These are phyloP conservation scores for Parastagonospora nodorum DNA, from an alignment of 2,329 filamentous ascomycete genomes.

Conservation along the genomic window DNA sequence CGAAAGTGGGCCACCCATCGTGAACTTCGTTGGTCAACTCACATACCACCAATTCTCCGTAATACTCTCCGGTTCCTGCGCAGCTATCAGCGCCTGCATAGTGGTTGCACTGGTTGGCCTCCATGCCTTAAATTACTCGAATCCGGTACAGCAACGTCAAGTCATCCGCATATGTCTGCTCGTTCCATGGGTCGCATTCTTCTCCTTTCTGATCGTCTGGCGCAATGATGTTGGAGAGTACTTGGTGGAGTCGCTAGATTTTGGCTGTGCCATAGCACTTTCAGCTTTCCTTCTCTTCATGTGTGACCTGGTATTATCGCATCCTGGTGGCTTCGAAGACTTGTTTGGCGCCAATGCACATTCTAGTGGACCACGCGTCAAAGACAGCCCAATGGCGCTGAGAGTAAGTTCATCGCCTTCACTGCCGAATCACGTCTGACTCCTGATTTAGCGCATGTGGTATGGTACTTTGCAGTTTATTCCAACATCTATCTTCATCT, in stretches of 20 bases:
- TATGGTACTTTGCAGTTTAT: conserved; percentile 41
- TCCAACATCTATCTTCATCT: conserved; percentile 32
- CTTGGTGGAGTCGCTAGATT: conserved; percentile 25
- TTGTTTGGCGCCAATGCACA: conserved; percentile 29
- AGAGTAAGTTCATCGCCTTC: conserved; percentile 21
- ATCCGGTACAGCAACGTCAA: conserved; percentile 36
- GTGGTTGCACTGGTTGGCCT: conserved; percentile 16
- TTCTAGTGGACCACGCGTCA: conserved; percentile 12
- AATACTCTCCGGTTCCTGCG: conserved; percentile 26
- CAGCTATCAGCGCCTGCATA: conserved; percentile 21
- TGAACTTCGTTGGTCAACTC: conserved; percentile 25
- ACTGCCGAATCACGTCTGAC: background rate
- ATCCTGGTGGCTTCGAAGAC: conserved; percentile 33
- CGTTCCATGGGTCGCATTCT: conserved; percentile 32
- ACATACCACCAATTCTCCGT: conserved; percentile 33
- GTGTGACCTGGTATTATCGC: conserved; percentile 36
- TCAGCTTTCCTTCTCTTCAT: conserved; percentile 37
- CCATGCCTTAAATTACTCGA: conserved; percentile 35
- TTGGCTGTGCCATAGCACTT: conserved; percentile 37
- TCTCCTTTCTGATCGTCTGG: conserved; percentile 31
- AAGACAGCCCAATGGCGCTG: conserved; percentile 28
- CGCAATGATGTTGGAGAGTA: conserved; percentile 24
- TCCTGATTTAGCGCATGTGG: conserved; percentile 28
- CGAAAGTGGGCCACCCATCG: conserved; percentile 17
- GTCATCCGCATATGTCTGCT: conserved; percentile 33